Evolutionary conservation across 441 rosid species (phyloP).

Genomic region (Arabidopsis hybrid): DNA sequence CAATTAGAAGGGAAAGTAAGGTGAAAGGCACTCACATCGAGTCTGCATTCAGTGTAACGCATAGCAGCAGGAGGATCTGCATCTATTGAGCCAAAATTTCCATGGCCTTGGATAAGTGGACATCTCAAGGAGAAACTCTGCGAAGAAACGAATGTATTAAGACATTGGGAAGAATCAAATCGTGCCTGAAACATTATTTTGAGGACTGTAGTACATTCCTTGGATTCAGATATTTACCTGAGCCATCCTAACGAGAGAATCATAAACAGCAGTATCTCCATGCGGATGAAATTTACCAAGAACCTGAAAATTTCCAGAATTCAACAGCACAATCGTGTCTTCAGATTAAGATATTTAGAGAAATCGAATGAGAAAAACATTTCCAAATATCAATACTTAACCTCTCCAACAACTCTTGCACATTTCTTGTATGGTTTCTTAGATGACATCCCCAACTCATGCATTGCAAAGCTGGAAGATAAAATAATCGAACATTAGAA

Average conservation of each 20-base stretch:
- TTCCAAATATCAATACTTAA: constrained; percentile 24
- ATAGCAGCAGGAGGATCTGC: constrained; percentile 99
- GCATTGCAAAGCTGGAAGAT: constrained; percentile 83
- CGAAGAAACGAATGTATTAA: constrained; percentile 10
- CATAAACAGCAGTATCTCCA: constrained; percentile 96
- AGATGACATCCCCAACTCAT: constrained; percentile 90
- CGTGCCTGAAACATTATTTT: not conserved
- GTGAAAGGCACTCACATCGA: constrained; percentile 63
- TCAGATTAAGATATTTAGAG: not conserved
- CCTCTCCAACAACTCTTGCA: constrained; percentile 99
- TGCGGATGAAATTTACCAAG: constrained; percentile 98
- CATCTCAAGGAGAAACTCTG: constrained; percentile 90
- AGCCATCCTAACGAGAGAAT: constrained; percentile 96
- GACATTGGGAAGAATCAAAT: not conserved
- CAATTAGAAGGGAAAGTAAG: not conserved
- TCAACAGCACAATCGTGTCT: constrained; percentile 11
- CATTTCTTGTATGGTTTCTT: constrained; percentile 94
- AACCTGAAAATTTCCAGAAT: constrained; percentile 57
- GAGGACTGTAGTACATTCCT: constrained; percentile 2
- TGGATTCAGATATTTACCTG: constrained; percentile 63
- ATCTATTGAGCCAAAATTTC: constrained; percentile 95
- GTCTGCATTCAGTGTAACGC: constrained; percentile 98
- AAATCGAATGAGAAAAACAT: not conserved
- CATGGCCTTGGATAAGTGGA: constrained; percentile 95
- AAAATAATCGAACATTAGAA: constrained; percentile 25